Evolutionary conservation across 2,329 filamentous ascomycete species (phyloP), one percentile per base, ranked within the genome.

Genomic region (Trichoderma semiorbis): DNA sequence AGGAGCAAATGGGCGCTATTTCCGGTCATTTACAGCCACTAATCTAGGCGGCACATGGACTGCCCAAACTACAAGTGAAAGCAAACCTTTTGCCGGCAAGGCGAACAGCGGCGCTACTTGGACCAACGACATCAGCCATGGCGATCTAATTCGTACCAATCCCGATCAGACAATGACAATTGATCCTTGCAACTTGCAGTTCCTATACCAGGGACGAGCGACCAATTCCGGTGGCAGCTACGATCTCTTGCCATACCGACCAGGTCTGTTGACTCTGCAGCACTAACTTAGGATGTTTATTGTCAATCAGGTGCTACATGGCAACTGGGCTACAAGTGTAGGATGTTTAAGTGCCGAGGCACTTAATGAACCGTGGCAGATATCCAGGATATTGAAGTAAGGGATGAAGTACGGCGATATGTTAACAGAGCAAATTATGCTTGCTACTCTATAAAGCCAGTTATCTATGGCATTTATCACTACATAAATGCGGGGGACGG

Each of bases 101-200:
- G 66, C 66, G 1, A 69, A 69, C 55, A 69, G 66, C 28, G 66
- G 66, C 26, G 66, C 66, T 1, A 61, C 36, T 30, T 69, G 66
- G 66, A 69, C 66, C 28, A 61, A 69, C 28, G 55, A 69, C 55
- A 69, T 69, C 55, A 69, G 66, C 28, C 66, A 69, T 50, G 66
- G 66, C 0, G 66, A 69, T 24, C 28, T 69, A 7, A 69, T 69
- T 24, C 55, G 66, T 18, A 61, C n/a, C 66, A 69, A 69, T 26
- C 66, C 66, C 2, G 66, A 69, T 43, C 66, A 69, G 10, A 50
- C 66, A 2, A 60, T 60, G 55, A 69, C 66, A 5, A 61, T 69
- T 50, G 55, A 69, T 34, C 55, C 66, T 14, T 69, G 55, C 36
- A 69, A 61, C 18, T 32, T 69, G 36, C 66, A 69, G 11, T 50